Percentiles rank a stretch among this genome's conserved stretches.
Conservation (phyloP, 805 yeast genomes). For the Brettanomyces naardenensis region DNA sequence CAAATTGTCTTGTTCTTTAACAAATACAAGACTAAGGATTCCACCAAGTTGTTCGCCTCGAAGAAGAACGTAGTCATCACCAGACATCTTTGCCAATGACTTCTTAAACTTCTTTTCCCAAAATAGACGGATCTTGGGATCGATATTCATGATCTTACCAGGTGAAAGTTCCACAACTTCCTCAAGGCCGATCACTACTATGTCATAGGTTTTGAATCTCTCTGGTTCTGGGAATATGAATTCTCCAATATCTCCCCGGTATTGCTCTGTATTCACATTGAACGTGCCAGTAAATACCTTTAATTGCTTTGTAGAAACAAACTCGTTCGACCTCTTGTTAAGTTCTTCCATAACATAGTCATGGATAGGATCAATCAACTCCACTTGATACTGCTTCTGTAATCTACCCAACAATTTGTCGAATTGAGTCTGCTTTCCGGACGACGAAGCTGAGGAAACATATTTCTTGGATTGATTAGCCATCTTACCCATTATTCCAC, state of each 20-base stretch:
- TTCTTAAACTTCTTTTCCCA: conserved; percentile 61
- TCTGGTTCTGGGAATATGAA: conserved; percentile 39
- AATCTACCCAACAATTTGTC: conserved; percentile 42
- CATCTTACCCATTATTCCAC: conserved; percentile 38
- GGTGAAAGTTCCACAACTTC: conserved; percentile 82
- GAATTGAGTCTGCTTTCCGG: conserved; percentile 22
- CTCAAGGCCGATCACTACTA: conserved; percentile 79
- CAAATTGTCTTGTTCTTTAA: conserved; percentile 40
- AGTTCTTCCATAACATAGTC: conserved; percentile 40
- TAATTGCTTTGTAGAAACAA: conserved; percentile 30
- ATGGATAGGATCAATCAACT: conserved; percentile 45
- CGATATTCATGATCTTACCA: conserved; percentile 75
- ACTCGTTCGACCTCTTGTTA: conserved; percentile 31
- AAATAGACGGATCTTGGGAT: conserved; percentile 46
- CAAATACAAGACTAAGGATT: conserved; percentile 60
- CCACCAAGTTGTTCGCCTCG: conserved; percentile 88
- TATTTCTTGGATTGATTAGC: conserved; percentile 30
- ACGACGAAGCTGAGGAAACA: conserved; percentile 11
- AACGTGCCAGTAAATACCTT: conserved; percentile 41
- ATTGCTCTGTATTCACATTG: conserved; percentile 45
- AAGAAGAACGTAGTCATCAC: conserved; percentile 35
- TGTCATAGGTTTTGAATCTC: conserved; percentile 44
- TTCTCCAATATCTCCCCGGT: conserved; percentile 29
- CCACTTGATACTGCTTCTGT: conserved; percentile 36
- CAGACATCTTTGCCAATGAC: conserved; percentile 31